Base-by-base conservation (phyloP, 75 land plant species). In the Cunninghamia lanceolata region DNA sequence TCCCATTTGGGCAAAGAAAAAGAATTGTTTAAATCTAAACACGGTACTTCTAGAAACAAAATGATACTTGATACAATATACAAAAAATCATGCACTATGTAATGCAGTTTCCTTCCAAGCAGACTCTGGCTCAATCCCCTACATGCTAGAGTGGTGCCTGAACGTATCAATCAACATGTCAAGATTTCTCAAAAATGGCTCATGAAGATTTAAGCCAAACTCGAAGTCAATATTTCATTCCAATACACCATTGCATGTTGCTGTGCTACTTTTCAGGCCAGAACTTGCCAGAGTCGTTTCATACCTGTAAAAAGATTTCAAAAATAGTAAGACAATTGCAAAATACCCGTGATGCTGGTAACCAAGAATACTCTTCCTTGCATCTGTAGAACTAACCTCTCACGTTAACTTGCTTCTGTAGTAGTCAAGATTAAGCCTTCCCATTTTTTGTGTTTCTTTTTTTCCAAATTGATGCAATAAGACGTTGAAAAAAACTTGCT, bases 281-380 rank as follows among this genome's bases (percentile, higher is more conserved):
- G 34, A 43, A 45, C 34, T 80, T 28, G 82, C 45, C n/a, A 32
- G 32, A 43, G 52, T 45, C 8, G 50, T 43, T 25, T n/a, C 32
- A 80, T 45, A n/a, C 82, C 82, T 63, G n/a, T 80, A 80, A 13
- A 28, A 80, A n/a, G 15, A 80, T 34, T 80, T 13, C 34, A 80
- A 43, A 43, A 21, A 2, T 42, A 21, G 30, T 42, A 43, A 43
- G 82, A 4, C 46, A n/a, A 80, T n/a, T 3, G 1, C 52, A 40
- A 28, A 42, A 80, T 13, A 21, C 9, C 50, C 50, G n/a, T 10
- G 34, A 28, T 45, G 28, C 21, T 43, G 52, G 3, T 28, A 13
- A 45, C 40, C 25, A 25, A 21, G 30, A 80, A 80, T 43, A n/a
- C 30, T 80, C 46, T 10, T 38, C 45, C 32, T 80, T 45, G 80